These are phyloP conservation scores for Vanrija humicola DNA, from an alignment of 1,284 basidiomycete genomes.

Conservation along the genomic window DNA sequence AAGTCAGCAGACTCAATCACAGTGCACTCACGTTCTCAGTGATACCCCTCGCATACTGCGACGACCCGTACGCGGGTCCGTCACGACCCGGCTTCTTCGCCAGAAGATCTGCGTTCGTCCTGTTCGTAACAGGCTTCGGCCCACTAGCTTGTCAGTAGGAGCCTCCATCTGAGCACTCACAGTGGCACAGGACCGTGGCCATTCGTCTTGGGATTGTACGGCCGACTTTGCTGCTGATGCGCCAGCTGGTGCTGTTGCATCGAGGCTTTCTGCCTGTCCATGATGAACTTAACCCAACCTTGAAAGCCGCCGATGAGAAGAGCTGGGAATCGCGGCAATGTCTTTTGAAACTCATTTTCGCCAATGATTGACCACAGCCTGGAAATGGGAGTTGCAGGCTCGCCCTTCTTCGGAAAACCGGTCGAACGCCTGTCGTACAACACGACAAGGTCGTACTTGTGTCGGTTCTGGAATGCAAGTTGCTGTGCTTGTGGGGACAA, in stretches of 20 bases:
- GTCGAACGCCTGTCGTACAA: conserved; percentile 75
- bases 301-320: conserved; percentile 80
- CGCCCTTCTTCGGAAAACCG: conserved; percentile 53
- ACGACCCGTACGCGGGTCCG: conserved; percentile 35
- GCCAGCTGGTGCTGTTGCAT: background rate
- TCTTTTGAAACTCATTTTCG: conserved; percentile 67
- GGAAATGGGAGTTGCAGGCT: conserved; percentile 56
- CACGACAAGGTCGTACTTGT: conserved; percentile 85
- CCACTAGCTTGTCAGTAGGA: background rate
- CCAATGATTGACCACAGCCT: conserved; percentile 65
- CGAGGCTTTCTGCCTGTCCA: conserved; percentile 9
- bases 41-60: conserved; percentile 40
- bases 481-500: conserved; percentile 68
- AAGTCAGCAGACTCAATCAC: background rate
- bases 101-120: too few species aligned
- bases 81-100: conserved; percentile 24
- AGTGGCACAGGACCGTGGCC: background rate
- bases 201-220: conserved; percentile 13
- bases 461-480: conserved; percentile 69
- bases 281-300: conserved; percentile 70
- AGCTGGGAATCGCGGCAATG: conserved; percentile 72
- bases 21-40: conserved; percentile 36
- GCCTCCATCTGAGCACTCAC: background rate
- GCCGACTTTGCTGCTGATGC: background rate
- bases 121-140: too few species aligned